Evolutionary conservation across 306 rosid species (phyloP), one percentile per base, ranked within the genome.

Genomic region (Malus orientalis): DNA sequence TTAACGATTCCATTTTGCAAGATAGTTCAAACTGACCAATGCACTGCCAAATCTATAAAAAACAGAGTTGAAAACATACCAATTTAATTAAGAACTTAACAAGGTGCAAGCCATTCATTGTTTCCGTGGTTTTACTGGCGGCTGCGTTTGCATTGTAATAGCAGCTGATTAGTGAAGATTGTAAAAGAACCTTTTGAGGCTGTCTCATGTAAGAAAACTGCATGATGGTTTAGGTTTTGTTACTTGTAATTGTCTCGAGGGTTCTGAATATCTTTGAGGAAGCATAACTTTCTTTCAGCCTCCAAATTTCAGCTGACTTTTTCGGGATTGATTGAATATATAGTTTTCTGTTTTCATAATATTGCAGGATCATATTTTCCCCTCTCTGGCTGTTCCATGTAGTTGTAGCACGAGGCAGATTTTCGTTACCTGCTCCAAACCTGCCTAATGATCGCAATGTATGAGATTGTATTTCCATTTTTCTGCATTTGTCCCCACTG

Each of bases 301-400:
- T 4, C 60, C 44, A 55, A 69, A 40, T 4, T 8, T 64, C 68
- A 49, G 69, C 62, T 33, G 57, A 6, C 62, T 14, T 36, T 57
- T 57, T 11, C 11, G 0, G 29, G 22, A 67, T 30, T 32, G 14
- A 40, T 75, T 40, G 32, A 30, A 45, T 58, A 40, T 67, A 30
- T 71, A 66, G 68, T 69, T 23, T n/a, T 59, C 44, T 80, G 53
- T 45, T 79, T 32, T 78, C 44, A 36, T 78, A 54, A n/a, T 73
- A 67, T 71, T 73, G 81, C 87, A 94, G 98, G 96, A 51, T 74
- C 32, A 74, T 94, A 64, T 94, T 94, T 87, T 71, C 83, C 13
- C 90, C 96, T 60, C 78, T 94, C 10, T 94, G 98, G 97, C 70
- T 87, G 76, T 92, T 94, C 79, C 97, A 94, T 82, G 85, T 79